phyloP scores from a whole-genome alignment of 2,329 filamentous ascomycete genomes.

The Neurospora sp. region DNA sequence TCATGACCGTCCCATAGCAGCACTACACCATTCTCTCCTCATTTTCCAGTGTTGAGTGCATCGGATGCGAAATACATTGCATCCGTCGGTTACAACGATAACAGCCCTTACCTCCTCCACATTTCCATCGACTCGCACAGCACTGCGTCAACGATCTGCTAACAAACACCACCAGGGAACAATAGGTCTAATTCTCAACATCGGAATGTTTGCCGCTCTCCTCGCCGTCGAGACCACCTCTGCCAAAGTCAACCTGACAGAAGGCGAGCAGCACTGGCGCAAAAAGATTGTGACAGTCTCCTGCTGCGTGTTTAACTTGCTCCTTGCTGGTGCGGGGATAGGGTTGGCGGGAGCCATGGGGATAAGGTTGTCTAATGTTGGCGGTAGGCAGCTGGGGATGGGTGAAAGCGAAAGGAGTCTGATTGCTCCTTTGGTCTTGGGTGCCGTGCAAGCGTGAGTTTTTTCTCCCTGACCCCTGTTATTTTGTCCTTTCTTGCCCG shows the following conservation, averaged over 20 bases:
- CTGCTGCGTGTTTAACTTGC: constrained; percentile 14
- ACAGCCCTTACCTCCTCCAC: neutral
- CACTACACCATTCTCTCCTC: neutral
- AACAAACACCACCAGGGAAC: constrained; percentile 9
- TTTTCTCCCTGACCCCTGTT: neutral
- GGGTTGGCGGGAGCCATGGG: constrained; percentile 12
- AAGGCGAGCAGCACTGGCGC: constrained; percentile 18
- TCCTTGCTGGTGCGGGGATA: constrained; percentile 14
- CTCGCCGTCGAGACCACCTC: constrained; percentile 12
- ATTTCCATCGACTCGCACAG: neutral
- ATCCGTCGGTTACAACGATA: neutral
- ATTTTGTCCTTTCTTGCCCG: neutral
- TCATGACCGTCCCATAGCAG: neutral
- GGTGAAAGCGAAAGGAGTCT: constrained; percentile 6
- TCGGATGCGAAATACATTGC: neutral
- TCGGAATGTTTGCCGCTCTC: constrained; percentile 10
- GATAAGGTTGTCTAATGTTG: constrained; percentile 1
- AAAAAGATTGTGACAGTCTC: constrained; percentile 16
- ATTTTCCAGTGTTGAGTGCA: neutral
- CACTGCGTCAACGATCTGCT: neutral
- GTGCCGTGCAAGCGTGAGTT: constrained; percentile 15
- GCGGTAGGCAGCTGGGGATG: neutral
- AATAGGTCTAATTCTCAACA: constrained; percentile 12
- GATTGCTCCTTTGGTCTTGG: constrained; percentile 13
- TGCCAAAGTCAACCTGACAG: constrained; percentile 11